These are phyloP conservation scores for Suillus subluteus DNA, from an alignment of 768 basidiomycete genomes.

Conservation along the genomic window DNA sequence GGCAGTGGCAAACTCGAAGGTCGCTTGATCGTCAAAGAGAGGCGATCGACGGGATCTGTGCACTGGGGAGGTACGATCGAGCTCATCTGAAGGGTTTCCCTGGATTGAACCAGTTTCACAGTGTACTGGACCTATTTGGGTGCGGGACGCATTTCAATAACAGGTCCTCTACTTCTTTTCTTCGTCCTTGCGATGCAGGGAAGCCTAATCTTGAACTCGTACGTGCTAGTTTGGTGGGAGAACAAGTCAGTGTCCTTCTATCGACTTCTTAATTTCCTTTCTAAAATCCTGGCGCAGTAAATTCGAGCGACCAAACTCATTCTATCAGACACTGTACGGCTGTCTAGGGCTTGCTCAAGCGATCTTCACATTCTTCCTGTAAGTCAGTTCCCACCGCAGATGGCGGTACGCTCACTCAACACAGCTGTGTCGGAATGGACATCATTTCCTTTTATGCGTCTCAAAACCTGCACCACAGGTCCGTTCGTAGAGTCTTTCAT, in stretches of 20 bases:
- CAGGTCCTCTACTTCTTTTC: slow-evolving; percentile 52
- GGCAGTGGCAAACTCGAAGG: slow-evolving; percentile 70
- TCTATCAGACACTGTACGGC: slow-evolving; percentile 70
- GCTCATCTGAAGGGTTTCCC: neutral
- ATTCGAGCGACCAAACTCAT: slow-evolving; percentile 52
- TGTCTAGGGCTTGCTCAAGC: slow-evolving; percentile 61
- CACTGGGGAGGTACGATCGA: slow-evolving; percentile 45
- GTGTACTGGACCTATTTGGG: slow-evolving; percentile 63
- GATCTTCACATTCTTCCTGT: slow-evolving; percentile 62
- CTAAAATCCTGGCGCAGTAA: slow-evolving; percentile 32
- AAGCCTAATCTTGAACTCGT: slow-evolving; percentile 62
- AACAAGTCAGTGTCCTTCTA: slow-evolving; percentile 44
- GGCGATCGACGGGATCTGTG: slow-evolving; percentile 64
- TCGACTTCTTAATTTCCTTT: neutral
- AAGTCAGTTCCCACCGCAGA: slow-evolving; percentile 20
- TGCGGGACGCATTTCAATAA: slow-evolving; percentile 56
- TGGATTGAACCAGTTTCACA: slow-evolving; percentile 22
- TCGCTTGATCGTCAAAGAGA: slow-evolving; percentile 66
- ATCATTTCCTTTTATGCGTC: slow-evolving; percentile 62
- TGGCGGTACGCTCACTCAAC: neutral
- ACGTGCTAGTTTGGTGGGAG: slow-evolving; percentile 77
- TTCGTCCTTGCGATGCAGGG: slow-evolving; percentile 62
- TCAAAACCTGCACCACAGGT: slow-evolving; percentile 59
- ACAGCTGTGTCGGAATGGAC: slow-evolving; percentile 56
- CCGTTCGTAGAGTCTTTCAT: slow-evolving; percentile 60